Evolutionary conservation across 306 rosid species (phyloP), one percentile per base, ranked within the genome.

Genomic region (Urtica urens): DNA sequence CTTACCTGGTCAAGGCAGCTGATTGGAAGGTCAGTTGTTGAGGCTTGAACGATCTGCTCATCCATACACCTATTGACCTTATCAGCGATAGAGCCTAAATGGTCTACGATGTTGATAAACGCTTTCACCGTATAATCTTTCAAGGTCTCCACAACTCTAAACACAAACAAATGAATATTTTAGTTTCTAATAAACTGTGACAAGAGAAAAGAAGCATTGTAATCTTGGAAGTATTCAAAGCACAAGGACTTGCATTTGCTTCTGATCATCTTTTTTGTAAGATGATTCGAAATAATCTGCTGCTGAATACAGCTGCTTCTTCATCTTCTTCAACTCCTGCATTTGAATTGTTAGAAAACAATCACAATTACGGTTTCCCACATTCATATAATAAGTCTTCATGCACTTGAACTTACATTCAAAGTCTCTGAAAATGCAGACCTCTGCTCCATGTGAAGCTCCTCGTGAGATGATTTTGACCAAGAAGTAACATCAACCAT

Each of bases 41-140:
- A 57, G 48, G 43, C 64, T 5, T 51, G 48, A 7, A 19, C 28
- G 4, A 17, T 54, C 17, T 67, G 43, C 28, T 53, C 65, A 52
- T 72, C 70, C 60, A 72, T 18, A 58, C 46, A 58, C 16, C 51
- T 44, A 24, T 56, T 47, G 34, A 72, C 40, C 62, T 72, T 72
- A 19, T 40, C 55, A 1, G 70, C 78, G 30, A 66, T 25, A 10
- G 70, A 57, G 28, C 73, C 73, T 46, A 72, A 45, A 44, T 72
- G 78, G 38, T 72, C 78, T 10, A 72, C 59, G 10, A 63, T 66
- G 12, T 62, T 72, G 41, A 66, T 52, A 2, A 66, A 28, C 26
- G 78, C 70, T 58, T 66, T 72, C 24, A 72, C 52, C 17, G 56
- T 55, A 53, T 62, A 66, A 55, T 72, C 78, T 58, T 66, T 66